Conservation (phyloP, 345 rosid genomes). For the Bruguiera gymnorhiza region DNA sequence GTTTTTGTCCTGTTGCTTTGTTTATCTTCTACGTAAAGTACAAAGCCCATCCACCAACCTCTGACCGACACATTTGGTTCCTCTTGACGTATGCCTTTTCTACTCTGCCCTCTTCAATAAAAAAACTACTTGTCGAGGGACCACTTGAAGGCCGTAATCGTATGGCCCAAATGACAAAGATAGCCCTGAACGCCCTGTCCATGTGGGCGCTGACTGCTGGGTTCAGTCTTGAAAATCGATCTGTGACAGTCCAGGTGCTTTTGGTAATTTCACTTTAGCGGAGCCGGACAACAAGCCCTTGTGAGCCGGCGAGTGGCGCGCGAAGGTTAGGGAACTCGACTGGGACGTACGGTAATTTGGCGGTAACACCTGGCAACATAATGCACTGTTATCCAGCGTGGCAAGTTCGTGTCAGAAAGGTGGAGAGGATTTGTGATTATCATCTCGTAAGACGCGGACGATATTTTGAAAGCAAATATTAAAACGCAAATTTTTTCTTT, state of each 20-base stretch:
- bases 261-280: background rate
- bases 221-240: no score
- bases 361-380: conserved; percentile 18
- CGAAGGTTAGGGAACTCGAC: conserved; percentile 5
- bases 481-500: no score
- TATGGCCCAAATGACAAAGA: conserved; percentile 2
- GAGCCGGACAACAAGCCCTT: conserved; percentile 14
- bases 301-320: conserved; percentile 9
- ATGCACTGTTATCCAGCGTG: conserved; percentile 12
- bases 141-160: conserved; percentile 30
- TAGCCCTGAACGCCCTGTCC: conserved; percentile 6
- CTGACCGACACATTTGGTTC: conserved; percentile 33
- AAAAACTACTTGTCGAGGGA: conserved; percentile 38
- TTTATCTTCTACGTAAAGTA: conserved; percentile 85
- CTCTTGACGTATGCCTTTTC: conserved; percentile 27
- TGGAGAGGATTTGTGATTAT: background rate
- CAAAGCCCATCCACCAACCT: conserved; percentile 33
- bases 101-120: conserved; percentile 34
- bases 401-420: conserved; percentile 17
- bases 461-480: background rate
- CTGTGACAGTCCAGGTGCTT: background rate
- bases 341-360: conserved; percentile 6
- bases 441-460: conserved; percentile 8
- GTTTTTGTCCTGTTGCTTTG: conserved; percentile 45
- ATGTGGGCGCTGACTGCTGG: no score